A percentile compares a stretch with the other conserved stretches of the same genome.
These are phyloP conservation scores for Coemansia brasiliensis DNA, from an alignment of 192 early-diverging fungal species.

Conservation along the genomic window DNA sequence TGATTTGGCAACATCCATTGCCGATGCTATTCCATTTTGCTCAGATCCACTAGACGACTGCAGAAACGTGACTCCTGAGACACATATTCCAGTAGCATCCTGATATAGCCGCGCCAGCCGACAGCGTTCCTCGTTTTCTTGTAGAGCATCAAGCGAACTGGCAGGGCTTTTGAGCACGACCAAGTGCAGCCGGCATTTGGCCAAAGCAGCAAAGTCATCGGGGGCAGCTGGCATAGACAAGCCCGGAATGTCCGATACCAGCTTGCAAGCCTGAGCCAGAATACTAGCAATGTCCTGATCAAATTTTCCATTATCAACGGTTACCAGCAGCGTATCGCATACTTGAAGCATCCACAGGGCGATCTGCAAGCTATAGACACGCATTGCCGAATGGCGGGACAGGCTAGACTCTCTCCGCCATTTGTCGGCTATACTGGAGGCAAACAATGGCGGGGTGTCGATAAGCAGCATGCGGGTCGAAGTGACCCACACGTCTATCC, in stretches of 20 bases:
- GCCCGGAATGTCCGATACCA: constrained; percentile 15
- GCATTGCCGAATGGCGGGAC: constrained; percentile 1
- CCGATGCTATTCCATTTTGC: too few species aligned
- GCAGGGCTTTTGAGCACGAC: too few species aligned
- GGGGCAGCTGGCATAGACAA: constrained; percentile 7
- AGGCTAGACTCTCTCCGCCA: not conserved
- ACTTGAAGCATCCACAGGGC: constrained; percentile 26
- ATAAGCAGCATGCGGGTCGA: constrained; percentile 11
- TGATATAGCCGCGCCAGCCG: constrained; percentile 15
- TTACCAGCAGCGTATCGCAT: constrained; percentile 30
- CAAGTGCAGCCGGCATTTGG: constrained; percentile 2
- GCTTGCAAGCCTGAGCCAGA: constrained; percentile 7
- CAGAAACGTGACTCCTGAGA: constrained; percentile 23
- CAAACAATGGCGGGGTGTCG: constrained; percentile 32
- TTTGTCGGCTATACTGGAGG: not conserved
- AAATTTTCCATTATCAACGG: constrained; percentile 4
- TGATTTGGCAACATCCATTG: too few species aligned
- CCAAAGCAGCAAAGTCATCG: not conserved
- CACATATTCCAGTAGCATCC: constrained; percentile 19
- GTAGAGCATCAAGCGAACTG: not conserved
- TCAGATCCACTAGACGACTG: constrained; percentile 8
- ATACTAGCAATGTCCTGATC: constrained; percentile 20
- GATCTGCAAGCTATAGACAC: constrained; percentile 33
- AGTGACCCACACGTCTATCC: constrained; percentile 22
- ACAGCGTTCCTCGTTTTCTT: not conserved